A percentile compares a stretch with the other conserved stretches of the same genome.
Evolutionary conservation across 78 protist genomes (phyloP).

Genomic region (Dictyostelium brefeldianum): DNA sequence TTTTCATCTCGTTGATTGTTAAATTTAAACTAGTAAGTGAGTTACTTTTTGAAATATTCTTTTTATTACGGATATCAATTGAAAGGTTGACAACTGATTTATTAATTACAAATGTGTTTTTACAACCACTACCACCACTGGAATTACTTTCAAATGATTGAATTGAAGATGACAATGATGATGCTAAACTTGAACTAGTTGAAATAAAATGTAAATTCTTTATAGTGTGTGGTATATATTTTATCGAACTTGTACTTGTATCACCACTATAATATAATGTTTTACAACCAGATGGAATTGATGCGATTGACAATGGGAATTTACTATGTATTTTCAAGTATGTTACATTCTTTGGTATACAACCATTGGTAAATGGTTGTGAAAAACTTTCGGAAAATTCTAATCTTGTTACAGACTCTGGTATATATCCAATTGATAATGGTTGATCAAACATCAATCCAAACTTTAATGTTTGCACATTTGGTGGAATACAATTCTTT

Average conservation of each 20-base stretch:
- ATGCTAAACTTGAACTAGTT: background rate
- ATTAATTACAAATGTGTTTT: background rate
- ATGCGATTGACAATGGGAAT: background rate
- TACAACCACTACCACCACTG: background rate
- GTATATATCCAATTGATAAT: background rate
- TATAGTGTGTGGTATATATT: background rate
- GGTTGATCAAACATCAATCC: conserved; percentile 17
- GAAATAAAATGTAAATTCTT: background rate
- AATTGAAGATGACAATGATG: background rate
- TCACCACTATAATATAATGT: conserved; percentile 8
- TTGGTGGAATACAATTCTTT: conserved; percentile 1
- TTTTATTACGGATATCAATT: background rate
- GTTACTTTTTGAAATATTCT: too few species aligned
- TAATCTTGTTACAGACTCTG: background rate
- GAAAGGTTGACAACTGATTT: background rate
- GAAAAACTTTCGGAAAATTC: background rate
- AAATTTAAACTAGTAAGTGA: background rate
- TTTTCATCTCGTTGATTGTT: background rate
- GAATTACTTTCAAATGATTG: background rate
- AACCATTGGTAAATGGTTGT: background rate
- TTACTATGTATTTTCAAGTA: background rate
- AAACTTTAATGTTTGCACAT: background rate
- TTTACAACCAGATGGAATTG: background rate
- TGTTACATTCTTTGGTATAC: background rate
- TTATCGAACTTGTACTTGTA: background rate